These are phyloP conservation scores for Yamadazyma songkhlaensis DNA, from an alignment of 1,139 yeast species.

Conservation along the genomic window DNA sequence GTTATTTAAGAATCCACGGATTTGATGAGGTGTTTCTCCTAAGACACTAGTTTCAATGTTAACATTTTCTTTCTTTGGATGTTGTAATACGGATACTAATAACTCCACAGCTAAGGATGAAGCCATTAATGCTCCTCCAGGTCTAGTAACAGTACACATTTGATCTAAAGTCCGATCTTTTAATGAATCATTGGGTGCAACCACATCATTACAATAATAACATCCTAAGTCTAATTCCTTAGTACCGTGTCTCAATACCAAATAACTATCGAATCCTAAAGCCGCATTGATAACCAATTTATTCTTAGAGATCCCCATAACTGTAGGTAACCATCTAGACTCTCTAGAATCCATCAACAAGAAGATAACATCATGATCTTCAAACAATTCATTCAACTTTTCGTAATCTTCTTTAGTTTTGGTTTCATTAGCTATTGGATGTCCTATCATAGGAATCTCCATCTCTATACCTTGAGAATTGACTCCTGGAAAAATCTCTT, in stretches of 20 bases:
- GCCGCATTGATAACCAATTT: constrained; percentile 90
- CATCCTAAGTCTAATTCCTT: constrained; percentile 65
- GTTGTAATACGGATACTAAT: constrained; percentile 71
- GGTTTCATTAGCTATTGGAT: constrained; percentile 59
- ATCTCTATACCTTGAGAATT: constrained; percentile 57
- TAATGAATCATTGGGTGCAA: constrained; percentile 86
- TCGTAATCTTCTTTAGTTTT: constrained; percentile 52
- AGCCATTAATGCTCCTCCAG: constrained; percentile 90
- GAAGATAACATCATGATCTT: constrained; percentile 71
- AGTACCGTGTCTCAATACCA: constrained; percentile 91
- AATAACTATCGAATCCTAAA: constrained; percentile 86
- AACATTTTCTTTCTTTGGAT: constrained; percentile 48
- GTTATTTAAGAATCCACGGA: constrained; percentile 75
- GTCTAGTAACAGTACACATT: constrained; percentile 97
- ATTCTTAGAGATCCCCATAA: constrained; percentile 60
- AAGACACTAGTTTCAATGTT: constrained; percentile 40
- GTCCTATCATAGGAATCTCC: constrained; percentile 96
- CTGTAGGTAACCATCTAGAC: constrained; percentile 93
- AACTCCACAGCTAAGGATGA: constrained; percentile 86
- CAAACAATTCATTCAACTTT: constrained; percentile 50
- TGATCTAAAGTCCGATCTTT: constrained; percentile 88
- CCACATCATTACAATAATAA: constrained; percentile 92
- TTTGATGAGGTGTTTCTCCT: constrained; percentile 83
- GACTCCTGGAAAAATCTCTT: constrained; percentile 75
- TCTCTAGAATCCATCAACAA: constrained; percentile 92